Percentiles rank a stretch among this genome's conserved stretches.
These are phyloP conservation scores for Fusarium pininemorale DNA, from an alignment of 2,329 filamentous ascomycete genomes.

Conservation along the genomic window DNA sequence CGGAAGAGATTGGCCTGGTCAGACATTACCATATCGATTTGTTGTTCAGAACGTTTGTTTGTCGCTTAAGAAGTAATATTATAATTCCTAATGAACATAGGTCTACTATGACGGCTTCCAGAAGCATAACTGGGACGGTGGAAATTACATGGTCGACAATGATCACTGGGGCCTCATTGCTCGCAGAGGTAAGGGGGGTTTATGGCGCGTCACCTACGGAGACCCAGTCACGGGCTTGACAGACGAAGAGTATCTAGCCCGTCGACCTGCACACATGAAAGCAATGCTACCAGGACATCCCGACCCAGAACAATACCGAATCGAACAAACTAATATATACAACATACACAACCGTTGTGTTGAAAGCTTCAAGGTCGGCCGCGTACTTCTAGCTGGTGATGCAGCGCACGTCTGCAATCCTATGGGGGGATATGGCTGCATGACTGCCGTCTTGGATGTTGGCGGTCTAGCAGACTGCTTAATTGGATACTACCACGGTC, in stretches of 20 bases:
- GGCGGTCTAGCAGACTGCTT: background rate
- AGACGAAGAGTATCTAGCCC: background rate
- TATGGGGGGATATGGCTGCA: slow-evolving; percentile 6
- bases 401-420: slow-evolving; percentile 5
- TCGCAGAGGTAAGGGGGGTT: background rate
- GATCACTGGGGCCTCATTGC: slow-evolving; percentile 4
- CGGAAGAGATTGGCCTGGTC: background rate
- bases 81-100: background rate
- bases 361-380: background rate
- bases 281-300: slow-evolving; percentile 4
- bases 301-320: background rate
- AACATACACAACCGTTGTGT: slow-evolving; percentile 7
- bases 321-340: background rate
- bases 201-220: slow-evolving; percentile 7
- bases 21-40: background rate
- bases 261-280: background rate
- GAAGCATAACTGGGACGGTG: background rate
- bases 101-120: slow-evolving; percentile 8
- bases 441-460: background rate
- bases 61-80: accelerated
- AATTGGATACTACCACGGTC: background rate
- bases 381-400: background rate
- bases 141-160: background rate
- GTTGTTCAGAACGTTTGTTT: background rate
- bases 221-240: background rate